Conservation (phyloP, 2,329 filamentous ascomycete genomes). For the Apiospora sp. region DNA sequence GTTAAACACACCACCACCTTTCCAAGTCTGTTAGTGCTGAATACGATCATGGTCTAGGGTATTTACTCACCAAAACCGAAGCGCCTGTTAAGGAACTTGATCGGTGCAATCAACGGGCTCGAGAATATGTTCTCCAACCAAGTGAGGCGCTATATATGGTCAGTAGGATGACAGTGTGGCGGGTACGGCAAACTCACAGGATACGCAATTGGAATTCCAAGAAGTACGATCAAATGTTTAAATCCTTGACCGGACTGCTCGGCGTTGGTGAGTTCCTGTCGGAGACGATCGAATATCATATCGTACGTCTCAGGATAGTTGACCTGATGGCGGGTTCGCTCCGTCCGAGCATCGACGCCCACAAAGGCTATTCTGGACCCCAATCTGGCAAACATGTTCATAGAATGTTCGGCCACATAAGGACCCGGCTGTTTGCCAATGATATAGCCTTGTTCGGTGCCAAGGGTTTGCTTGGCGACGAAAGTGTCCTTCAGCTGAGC, state of each 20-base stretch:
- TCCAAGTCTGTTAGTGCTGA: neutral
- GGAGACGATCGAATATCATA: slow-evolving; percentile 78
- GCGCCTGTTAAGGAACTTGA: slow-evolving; percentile 88
- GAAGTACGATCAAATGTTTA: slow-evolving; percentile 84
- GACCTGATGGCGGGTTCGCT: slow-evolving; percentile 92
- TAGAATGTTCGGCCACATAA: slow-evolving; percentile 87
- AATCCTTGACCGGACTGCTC: slow-evolving; percentile 76
- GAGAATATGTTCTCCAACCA: slow-evolving; percentile 94
- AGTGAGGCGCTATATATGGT: slow-evolving; percentile 72
- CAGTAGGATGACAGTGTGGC: slow-evolving; percentile 29
- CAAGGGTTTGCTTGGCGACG: slow-evolving; percentile 60
- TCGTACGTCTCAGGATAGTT: slow-evolving; percentile 95
- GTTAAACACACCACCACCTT: slow-evolving; percentile 86
- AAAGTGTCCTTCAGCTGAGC: slow-evolving; percentile 78
- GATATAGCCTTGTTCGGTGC: slow-evolving; percentile 76
- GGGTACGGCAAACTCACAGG: slow-evolving; percentile 61
- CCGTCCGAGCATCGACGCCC: slow-evolving; percentile 91
- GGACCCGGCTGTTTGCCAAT: slow-evolving; percentile 80
- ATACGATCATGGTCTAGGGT: neutral
- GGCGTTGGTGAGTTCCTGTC: slow-evolving; percentile 75
- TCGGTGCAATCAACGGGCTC: slow-evolving; percentile 85
- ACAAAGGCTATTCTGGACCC: slow-evolving; percentile 85
- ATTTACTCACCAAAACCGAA: slow-evolving; percentile 73
- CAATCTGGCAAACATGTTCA: slow-evolving; percentile 85
- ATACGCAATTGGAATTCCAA: slow-evolving; percentile 88